Percentiles rank a stretch among this genome's conserved stretches.
Conservation (phyloP, 495 filamentous ascomycete species). For the Penicillium mononematosum region DNA sequence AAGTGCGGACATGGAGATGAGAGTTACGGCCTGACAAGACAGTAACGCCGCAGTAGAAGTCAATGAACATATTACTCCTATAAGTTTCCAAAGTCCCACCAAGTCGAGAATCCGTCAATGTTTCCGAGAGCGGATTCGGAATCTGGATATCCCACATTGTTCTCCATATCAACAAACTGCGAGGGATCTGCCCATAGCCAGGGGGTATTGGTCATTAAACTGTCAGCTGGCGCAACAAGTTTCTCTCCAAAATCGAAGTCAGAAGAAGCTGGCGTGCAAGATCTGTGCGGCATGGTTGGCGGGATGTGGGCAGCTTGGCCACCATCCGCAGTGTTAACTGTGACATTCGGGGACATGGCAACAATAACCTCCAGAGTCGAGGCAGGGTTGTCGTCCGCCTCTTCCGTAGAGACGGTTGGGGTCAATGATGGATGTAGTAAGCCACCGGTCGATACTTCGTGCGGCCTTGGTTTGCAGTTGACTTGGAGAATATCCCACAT, state of each 20-base stretch:
- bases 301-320: slow-evolving; percentile 43
- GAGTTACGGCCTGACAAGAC: slow-evolving; percentile 20
- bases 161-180: slow-evolving; percentile 42
- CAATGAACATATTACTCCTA: slow-evolving; percentile 33
- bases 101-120: slow-evolving; percentile 39
- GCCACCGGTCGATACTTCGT: slow-evolving; percentile 29
- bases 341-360: slow-evolving; percentile 45
- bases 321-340: slow-evolving; percentile 44
- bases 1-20: neutral
- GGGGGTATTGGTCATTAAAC: slow-evolving; percentile 46
- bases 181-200: slow-evolving; percentile 48
- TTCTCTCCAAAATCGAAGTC: slow-evolving; percentile 28
- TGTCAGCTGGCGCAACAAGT: slow-evolving; percentile 43
- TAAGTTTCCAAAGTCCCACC: slow-evolving; percentile 49
- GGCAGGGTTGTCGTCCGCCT: slow-evolving; percentile 25
- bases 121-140: slow-evolving; percentile 35
- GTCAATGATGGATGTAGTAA: slow-evolving; percentile 37
- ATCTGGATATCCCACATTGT: slow-evolving; percentile 37
- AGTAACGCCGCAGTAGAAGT: slow-evolving; percentile 22
- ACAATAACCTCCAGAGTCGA: slow-evolving; percentile 47
- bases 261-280: slow-evolving; percentile 25
- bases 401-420: slow-evolving; percentile 26
- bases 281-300: slow-evolving; percentile 25
- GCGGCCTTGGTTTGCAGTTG: slow-evolving; percentile 31
- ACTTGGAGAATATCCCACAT: slow-evolving; percentile 51